These are phyloP conservation scores for Saccharum spontaneum DNA, from an alignment of 176 grass and related monocot genomes.

Conservation along the genomic window DNA sequence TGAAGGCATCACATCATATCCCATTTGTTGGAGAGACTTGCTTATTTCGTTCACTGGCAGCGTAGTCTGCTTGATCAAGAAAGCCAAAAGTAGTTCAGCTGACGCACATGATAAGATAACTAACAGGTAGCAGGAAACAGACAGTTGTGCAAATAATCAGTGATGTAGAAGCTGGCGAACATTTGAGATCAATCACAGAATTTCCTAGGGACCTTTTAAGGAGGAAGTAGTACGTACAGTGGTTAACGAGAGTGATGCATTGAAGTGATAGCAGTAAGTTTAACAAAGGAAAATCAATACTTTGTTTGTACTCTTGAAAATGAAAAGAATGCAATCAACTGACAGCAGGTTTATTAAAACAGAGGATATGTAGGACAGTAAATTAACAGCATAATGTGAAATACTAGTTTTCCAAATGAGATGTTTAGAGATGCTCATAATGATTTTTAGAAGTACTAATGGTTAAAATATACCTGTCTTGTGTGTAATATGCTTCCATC, in stretches of 20 bases:
- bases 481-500: slow-evolving; percentile 60
- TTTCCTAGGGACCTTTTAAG: not conserved
- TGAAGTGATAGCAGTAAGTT: not conserved
- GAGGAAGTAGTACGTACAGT: not conserved
- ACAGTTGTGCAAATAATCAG: not conserved
- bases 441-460: not conserved
- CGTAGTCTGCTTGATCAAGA: slow-evolving; percentile 47
- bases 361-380: not conserved
- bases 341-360: not conserved
- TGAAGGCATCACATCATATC: slow-evolving; percentile 64
- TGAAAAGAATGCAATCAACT: not conserved
- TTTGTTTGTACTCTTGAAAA: not conserved
- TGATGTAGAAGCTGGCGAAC: not conserved
- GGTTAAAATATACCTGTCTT: slow-evolving; percentile 54
- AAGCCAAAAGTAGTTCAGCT: not conserved
- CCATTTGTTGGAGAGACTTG: slow-evolving; percentile 56
- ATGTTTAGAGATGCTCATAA: not conserved
- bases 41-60: slow-evolving; percentile 56
- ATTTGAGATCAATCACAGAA: not conserved
- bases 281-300: not conserved
- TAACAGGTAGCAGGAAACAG: not conserved
- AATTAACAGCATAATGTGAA: not conserved
- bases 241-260: not conserved
- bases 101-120: not conserved
- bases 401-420: not conserved